phyloP scores from a whole-genome alignment of 2,329 filamentous ascomycete genomes.

The Epichloe amarillans region DNA sequence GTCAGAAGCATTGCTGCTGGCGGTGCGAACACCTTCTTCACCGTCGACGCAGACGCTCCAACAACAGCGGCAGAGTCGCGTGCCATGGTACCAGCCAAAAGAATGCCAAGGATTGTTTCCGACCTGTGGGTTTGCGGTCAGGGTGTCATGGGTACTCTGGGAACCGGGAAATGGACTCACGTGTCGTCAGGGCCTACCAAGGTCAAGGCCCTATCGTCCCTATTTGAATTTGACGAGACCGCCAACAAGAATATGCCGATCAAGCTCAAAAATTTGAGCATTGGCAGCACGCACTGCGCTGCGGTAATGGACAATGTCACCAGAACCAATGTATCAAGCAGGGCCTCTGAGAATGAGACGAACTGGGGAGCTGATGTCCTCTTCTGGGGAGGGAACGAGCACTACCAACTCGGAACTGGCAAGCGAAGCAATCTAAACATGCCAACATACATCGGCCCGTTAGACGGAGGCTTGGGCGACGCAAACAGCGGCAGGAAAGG shows the following conservation, averaged over 20 bases:
- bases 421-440: conserved; percentile 67
- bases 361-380: conserved; percentile 83
- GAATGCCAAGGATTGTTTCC: conserved; percentile 17
- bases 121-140: conserved; percentile 83
- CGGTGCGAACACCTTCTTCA: conserved; percentile 77
- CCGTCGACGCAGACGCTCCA: conserved; percentile 58
- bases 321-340: conserved; percentile 40
- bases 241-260: conserved; percentile 60
- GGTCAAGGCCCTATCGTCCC: conserved; percentile 67
- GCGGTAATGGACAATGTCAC: conserved; percentile 77
- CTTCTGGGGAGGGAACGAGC: conserved; percentile 92
- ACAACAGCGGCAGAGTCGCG: conserved; percentile 7
- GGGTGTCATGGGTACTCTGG: conserved; percentile 72
- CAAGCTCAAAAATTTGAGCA: conserved; percentile 55
- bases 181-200: conserved; percentile 65
- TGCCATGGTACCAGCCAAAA: conserved; percentile 17
- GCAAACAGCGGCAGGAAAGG: conserved; percentile 43
- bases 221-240: conserved; percentile 78
- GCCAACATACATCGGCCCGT: conserved; percentile 66
- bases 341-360: conserved; percentile 50
- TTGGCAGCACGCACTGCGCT: conserved; percentile 68
- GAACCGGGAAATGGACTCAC: conserved; percentile 82
- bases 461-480: conserved; percentile 50
- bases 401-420: conserved; percentile 84
- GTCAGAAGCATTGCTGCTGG: conserved; percentile 76